Evolutionary conservation across 345 rosid genomes (phyloP), one percentile per base, ranked within the genome.

Genomic region (Turnera subulata): DNA sequence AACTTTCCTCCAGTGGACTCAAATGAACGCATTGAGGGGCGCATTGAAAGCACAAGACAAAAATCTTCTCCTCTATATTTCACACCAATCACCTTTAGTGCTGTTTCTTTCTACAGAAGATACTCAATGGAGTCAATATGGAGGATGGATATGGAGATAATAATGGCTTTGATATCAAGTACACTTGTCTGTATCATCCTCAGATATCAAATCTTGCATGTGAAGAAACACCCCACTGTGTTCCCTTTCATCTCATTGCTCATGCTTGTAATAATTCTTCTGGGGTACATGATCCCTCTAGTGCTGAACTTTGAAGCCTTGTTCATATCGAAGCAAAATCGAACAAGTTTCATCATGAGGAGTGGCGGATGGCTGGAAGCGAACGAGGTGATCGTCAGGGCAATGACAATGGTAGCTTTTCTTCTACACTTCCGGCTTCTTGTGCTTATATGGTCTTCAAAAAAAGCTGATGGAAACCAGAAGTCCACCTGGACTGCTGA

Each of bases 221-320:
- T 58, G 49, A 69, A 53, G 59, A 69, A 53, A 53, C 49, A 52
- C 12, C 68, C 45, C 6, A 15, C 12, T 24, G 45, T 63, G 16
- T 40, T 45, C 45, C 47, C 61, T 40, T 58, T 29, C 56, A 32
- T 70, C 44, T 70, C 74, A 15, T 35, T 63, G 47, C 11, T 63
- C 46, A 70, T 70, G 74, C 69, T 70, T 29, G 23, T 23, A 6
- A 46, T 63, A 23, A 64, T 70, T 33, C 6, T 40, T 11, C 61
- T 63, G 0, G 69, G 65, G 20, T 26, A 15, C 23, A 22, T 70
- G 69, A 63, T 63, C 44, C 69, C 74, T 39, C 58, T 70, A 13
- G 23, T 70, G 51, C 61, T 70, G 10, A 70, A 63, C 65, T 63
- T 63, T 33, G 69, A 70, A 46, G 69, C 69, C 4, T 12, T 70